Percentiles rank a stretch among this genome's conserved stretches.
These are phyloP conservation scores for Xerocomus potaroensis DNA, from an alignment of 768 basidiomycete genomes.

Conservation along the genomic window DNA sequence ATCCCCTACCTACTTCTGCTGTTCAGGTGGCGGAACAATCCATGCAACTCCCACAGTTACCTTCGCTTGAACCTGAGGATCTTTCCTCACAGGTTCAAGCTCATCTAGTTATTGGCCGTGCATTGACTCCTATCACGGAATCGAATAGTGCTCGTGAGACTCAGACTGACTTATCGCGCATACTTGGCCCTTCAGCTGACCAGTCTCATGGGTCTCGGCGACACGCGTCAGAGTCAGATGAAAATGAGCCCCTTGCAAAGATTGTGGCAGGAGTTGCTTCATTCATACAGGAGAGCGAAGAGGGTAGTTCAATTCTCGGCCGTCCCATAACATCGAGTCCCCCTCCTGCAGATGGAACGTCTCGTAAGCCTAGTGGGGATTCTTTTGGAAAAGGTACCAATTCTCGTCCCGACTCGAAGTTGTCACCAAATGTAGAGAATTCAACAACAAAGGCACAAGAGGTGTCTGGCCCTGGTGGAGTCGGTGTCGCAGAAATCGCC, in stretches of 20 bases:
- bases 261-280: conserved; percentile 15
- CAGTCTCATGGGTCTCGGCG: conserved; percentile 13
- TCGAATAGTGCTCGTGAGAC: conserved; percentile 32
- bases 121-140: conserved; percentile 69
- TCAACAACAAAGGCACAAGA: conserved; percentile 19
- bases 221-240: conserved; percentile 23
- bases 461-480: conserved; percentile 5
- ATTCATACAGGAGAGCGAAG: conserved; percentile 18
- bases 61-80: conserved; percentile 50
- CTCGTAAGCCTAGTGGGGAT: conserved; percentile 34
- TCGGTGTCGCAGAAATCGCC: conserved; percentile 22
- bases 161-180: conserved; percentile 12
- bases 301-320: conserved; percentile 12
- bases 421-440: conserved; percentile 28
- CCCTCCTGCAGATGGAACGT: conserved; percentile 17
- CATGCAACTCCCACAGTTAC: conserved; percentile 45
- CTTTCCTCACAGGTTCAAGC: conserved; percentile 12
- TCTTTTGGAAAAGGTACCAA: conserved; percentile 27
- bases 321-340: conserved; percentile 25
- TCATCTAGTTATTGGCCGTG: conserved; percentile 22
- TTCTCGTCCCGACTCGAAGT: conserved; percentile 40
- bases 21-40: conserved; percentile 8
- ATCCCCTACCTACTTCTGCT: conserved; percentile 22
- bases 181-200: conserved; percentile 14
- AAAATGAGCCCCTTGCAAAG: conserved; percentile 20